Base-by-base conservation (phyloP, 176 grass and related monocot species). In the Urochloa ruziziensis region DNA sequence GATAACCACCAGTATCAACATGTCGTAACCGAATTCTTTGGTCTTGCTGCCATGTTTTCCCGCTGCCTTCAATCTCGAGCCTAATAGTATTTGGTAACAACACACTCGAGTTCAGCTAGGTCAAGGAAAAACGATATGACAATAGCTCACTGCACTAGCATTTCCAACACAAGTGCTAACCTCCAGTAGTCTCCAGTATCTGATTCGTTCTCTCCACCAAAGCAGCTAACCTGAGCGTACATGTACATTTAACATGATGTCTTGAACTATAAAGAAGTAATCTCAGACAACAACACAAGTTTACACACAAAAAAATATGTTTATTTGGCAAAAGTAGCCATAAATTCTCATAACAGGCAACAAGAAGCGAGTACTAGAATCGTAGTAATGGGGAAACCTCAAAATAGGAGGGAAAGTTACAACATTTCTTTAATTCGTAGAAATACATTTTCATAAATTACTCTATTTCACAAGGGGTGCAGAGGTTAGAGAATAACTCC, bases 151-250 rank as follows among this genome's bases (percentile, higher is more conserved):
- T 17, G 21, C 33, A 54, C 21, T 61, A 27, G n/a, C 60, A 57
- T 52, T 67, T 62, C 21, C 42, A 44, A 10, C 5, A 68, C 8
- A 42, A 69, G 35, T 70, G 36, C 43, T 91, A 62, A 93, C 95
- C 78, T 90, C 95, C 95, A 98, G 80, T 89, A 87, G 56, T 98
- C 95, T 89, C 95, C 95, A 10, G 95, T 93, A 83, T 98, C 95
- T 36, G 95, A 98, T 23, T 93, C 79, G 36, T 69, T 37, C 18
- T 97, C 95, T 75, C 86, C 85, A 81, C 95, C 95, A 88, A 93
- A 94, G 75, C 95, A 97, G 59, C 95, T 97, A 43, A 97, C 90
- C 95, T 97, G 81, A 78, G 57, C 83, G 78, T 62, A 81, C 21
- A 86, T 23, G 44, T 52, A 72, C 30, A 78, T 61, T 80, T 67